Base-by-base conservation (phyloP, 768 basidiomycete species). In the Favolaschia claudopus region DNA sequence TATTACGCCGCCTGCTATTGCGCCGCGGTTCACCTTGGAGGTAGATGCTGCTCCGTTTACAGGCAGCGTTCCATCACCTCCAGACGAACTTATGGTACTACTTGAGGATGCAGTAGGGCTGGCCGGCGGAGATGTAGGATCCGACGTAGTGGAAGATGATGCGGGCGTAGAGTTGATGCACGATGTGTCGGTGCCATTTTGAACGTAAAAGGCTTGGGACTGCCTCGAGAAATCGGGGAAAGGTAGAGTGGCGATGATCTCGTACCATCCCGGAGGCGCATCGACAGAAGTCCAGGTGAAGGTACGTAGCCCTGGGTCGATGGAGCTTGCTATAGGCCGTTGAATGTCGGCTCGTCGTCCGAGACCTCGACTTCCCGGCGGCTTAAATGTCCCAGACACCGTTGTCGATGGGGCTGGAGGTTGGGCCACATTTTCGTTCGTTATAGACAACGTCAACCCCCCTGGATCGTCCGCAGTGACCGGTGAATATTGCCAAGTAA, bases 1-100 rank as follows among this genome's bases (percentile, higher is more conserved):
- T 4, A 88, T 61, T 19, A 82, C 77, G 24, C 81, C 80, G 2
- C 87, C 89, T 6, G 77, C 80, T 25, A 89, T 82, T 8, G 77
- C 75, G 0, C 78, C 81, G 1, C 72, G 70, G 34, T 80, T 79
- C 7, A 70, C 66, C 5, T 66, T 58, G 15, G 74, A 60, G 17
- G 74, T n/a, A n/a, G n/a, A n/a, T n/a, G n/a, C 68, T 7, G 69
- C 45, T 6, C 71, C 55, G 5, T 71, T 44, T 24, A 65, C 69
- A 22, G 72, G 70, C 1, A 71, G 43, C 3, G 73, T 58, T 31
- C 63, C n/a, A n/a, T n/a, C n/a, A n/a, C n/a, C 24, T 3, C 60
- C 50, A 19, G 67, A 33, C 28, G 68, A 42, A 5, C 68, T 55
- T 17, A 54, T 13, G 19, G 69, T 38, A 38, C 29, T 52, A 29